Evolutionary conservation across 495 filamentous ascomycete species (phyloP), one percentile per base, ranked within the genome.

Genomic region (Cercophora samala): DNA sequence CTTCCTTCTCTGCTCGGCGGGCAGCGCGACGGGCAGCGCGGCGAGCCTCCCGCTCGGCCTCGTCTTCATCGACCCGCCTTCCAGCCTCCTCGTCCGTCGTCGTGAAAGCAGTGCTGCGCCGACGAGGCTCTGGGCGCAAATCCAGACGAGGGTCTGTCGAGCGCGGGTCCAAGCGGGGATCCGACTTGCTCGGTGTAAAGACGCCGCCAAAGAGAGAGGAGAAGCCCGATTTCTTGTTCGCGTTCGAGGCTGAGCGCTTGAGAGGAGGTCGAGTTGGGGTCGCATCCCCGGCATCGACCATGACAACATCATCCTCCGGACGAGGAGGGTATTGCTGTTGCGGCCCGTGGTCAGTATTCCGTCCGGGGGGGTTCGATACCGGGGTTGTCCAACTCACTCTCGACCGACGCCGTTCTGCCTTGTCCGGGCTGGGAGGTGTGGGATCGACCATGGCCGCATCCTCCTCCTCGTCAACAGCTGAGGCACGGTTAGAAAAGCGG

Each of bases 21-120:
- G 37, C 37, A n/a, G 80, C 79, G 56, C 80, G 81, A 25, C 84
- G 79, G 52, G 83, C 83, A 2, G 80, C 84, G 15, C 84, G 82
- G 51, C 83, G 82, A 11, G 82, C 84, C 67, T 87, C 84, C 19
- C 82, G 81, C 25, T 87, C 83, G 25, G 78, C 75, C 25, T 85
- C 84, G 0, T 77, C 76, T 29, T 76, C 74, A 4, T 67, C 67
- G 13, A 51, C 61, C 1, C 64, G 68, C 11, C 70, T 68, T 19
- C 60, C 69, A 26, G 78, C 67, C 24, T 83, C 80, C 17, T 81
- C 80, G 21, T 82, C 80, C 1, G 79, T 79, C 1, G 74, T 76
- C 22, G 74, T 66, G 62, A 79, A 79, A 24, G 60, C 60, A 29
- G 81, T 82, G 29, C 71, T 78, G 13, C 81, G 80, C 62, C 80